A percentile compares a stretch with the other conserved stretches of the same genome.
phyloP scores from a whole-genome alignment of 2,329 filamentous ascomycete genomes.

The Emericellopsis atlantica region DNA sequence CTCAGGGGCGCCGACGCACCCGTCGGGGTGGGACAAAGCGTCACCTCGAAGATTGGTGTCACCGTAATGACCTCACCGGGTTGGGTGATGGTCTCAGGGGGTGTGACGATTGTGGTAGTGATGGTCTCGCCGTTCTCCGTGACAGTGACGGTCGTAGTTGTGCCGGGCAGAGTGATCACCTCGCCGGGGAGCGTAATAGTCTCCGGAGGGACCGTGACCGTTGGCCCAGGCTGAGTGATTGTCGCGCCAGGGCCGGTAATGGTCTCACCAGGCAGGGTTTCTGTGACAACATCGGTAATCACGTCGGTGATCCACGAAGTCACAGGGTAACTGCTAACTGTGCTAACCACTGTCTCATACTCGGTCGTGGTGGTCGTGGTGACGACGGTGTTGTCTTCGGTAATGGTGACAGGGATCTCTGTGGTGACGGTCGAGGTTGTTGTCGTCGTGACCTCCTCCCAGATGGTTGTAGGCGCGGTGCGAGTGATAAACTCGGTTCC shows the following conservation, averaged over 20 bases:
- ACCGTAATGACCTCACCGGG: slow-evolving; percentile 15
- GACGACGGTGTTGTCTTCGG: slow-evolving; percentile 3
- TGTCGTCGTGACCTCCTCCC: slow-evolving; percentile 3
- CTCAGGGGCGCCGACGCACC: slow-evolving; percentile 18
- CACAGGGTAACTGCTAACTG: slow-evolving; percentile 1
- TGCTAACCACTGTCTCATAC: slow-evolving; percentile 2
- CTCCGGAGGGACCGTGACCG: slow-evolving; percentile 5
- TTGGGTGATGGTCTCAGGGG: slow-evolving; percentile 12
- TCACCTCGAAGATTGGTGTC: slow-evolving; percentile 15
- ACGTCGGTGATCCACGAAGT: slow-evolving; percentile 1
- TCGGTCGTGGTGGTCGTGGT: background rate
- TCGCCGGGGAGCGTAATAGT: slow-evolving; percentile 8
- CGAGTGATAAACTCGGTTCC: slow-evolving; percentile 1
- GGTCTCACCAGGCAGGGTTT: slow-evolving; percentile 12
- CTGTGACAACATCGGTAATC: slow-evolving; percentile 8
- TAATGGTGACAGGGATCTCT: background rate
- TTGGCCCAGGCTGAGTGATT: slow-evolving; percentile 6
- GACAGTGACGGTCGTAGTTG: slow-evolving; percentile 19
- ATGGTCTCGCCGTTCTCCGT: slow-evolving; percentile 15
- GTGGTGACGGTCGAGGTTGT: slow-evolving; percentile 1
- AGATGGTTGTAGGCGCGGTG: slow-evolving; percentile 1
- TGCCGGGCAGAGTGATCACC: slow-evolving; percentile 11
- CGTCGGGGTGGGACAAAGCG: slow-evolving; percentile 31
- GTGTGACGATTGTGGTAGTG: slow-evolving; percentile 14
- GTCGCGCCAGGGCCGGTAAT: slow-evolving; percentile 8